These are phyloP conservation scores for Drechslerella dactyloides DNA, from an alignment of 2,329 filamentous ascomycete species.

Conservation along the genomic window DNA sequence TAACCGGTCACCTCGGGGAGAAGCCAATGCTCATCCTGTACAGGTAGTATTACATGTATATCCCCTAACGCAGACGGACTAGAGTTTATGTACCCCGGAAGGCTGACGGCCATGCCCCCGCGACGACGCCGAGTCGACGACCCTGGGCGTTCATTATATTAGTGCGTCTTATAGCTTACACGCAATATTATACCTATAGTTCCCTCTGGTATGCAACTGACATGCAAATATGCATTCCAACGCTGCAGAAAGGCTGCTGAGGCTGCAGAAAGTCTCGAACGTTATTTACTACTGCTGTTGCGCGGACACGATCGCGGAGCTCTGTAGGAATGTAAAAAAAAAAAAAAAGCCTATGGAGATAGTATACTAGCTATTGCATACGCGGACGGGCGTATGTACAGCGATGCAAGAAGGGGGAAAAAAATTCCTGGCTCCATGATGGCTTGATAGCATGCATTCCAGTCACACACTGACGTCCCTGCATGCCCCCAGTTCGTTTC, in stretches of 20 bases:
- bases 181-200: no score
- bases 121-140: no score
- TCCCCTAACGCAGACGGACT: no score
- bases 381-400: no score
- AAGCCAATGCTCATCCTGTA: no score
- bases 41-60: no score
- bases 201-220: no score
- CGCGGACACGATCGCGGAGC: conserved; percentile 36
- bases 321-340: conserved; percentile 24
- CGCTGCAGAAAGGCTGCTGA: conserved; percentile 18
- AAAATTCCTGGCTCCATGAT: background rate
- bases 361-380: conserved; percentile 12
- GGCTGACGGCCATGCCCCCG: no score
- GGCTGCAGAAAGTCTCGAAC: conserved; percentile 42
- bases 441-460: conserved; percentile 37
- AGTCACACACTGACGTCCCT: conserved; percentile 45
- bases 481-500: conserved; percentile 25
- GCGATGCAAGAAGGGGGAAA: conserved; percentile 13
- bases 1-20: no score
- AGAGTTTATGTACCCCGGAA: no score
- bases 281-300: background rate
- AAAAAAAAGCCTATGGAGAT: conserved; percentile 20
- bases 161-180: no score
- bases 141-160: no score
- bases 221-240: background rate